Evolutionary conservation across 164 flowering plant genomes (phyloP).

Genomic region (Nymphaea thermarum): DNA sequence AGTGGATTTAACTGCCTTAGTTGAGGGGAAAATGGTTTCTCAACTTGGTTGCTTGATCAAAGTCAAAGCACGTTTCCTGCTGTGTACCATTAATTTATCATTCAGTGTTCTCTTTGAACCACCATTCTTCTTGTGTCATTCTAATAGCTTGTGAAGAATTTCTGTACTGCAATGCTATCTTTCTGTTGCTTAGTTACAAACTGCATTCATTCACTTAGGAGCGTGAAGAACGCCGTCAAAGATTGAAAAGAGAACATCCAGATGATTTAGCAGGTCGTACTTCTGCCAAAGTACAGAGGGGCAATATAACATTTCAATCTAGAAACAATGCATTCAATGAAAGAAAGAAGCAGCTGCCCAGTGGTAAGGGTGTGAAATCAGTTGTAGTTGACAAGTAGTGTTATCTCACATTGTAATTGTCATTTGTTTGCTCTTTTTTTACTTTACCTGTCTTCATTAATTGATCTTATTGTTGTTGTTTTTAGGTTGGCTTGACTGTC

Average conservation of each 20-base stretch:
- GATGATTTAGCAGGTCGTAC: slow-evolving; percentile 39
- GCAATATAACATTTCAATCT: slow-evolving; percentile 24
- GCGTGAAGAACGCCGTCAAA: slow-evolving; percentile 73
- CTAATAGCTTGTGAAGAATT: not conserved
- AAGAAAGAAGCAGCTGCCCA: slow-evolving; percentile 58
- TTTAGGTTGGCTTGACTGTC: slow-evolving; percentile 95
- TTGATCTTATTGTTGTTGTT: slow-evolving; percentile 2
- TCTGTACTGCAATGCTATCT: not conserved
- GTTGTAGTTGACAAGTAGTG: not conserved
- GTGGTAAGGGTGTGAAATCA: slow-evolving; percentile 17
- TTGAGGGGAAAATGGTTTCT: too few species aligned
- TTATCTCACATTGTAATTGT: not conserved
- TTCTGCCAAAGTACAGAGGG: slow-evolving; percentile 20
- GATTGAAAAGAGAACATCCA: slow-evolving; percentile 56
- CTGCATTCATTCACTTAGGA: slow-evolving; percentile 33
- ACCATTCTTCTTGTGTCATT: too few species aligned
- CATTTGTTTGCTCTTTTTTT: not conserved
- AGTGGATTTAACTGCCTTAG: too few species aligned
- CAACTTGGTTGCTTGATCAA: too few species aligned
- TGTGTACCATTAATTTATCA: too few species aligned
- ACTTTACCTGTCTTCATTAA: not conserved
- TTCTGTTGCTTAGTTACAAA: slow-evolving; percentile 2
- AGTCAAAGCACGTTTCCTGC: too few species aligned
- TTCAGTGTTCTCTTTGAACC: too few species aligned
- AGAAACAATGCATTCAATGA: slow-evolving; percentile 30